A percentile compares a stretch with the other conserved stretches of the same genome.
phyloP scores from a whole-genome alignment of 441 rosid species.

The Monsonia emarginata region DNA sequence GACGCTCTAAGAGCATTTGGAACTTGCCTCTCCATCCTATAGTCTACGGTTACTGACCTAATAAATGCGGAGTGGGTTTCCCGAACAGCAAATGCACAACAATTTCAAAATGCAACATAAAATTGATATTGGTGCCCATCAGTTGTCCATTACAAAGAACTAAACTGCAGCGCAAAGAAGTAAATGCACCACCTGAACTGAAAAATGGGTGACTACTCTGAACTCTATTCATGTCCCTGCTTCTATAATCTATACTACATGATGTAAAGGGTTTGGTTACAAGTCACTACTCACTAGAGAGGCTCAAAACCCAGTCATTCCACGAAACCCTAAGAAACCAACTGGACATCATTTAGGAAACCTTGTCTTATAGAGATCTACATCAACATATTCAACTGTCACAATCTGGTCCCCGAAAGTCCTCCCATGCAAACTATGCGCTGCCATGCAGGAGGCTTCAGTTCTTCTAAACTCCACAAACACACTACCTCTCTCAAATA shows the following conservation, averaged over 20 bases:
- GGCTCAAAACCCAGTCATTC: not conserved
- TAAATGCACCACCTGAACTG: no score
- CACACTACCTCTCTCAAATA: conserved; percentile 59
- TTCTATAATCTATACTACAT: not conserved
- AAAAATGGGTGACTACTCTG: no score
- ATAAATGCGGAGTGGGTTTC: no score
- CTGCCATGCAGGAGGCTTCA: conserved; percentile 61
- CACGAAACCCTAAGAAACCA: not conserved
- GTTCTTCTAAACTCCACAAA: conserved; percentile 67
- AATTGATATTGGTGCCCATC: no score
- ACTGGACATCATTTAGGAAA: conserved; percentile 36
- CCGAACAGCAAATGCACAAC: no score
- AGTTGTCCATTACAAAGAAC: no score
- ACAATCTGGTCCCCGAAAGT: conserved; percentile 44
- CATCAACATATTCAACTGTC: conserved; percentile 50
- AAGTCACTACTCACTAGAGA: not conserved
- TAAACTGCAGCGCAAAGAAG: no score
- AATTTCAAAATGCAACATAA: no score
- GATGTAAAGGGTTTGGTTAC: not conserved
- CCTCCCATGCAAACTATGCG: conserved; percentile 71
- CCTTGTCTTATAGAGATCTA: conserved; percentile 37
- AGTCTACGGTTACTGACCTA: no score
- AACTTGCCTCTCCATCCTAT: no score
- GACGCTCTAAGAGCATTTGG: no score
- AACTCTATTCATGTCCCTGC: not conserved